Conservation (phyloP, 1,284 basidiomycete genomes). For the Phenoliferia sp. region DNA sequence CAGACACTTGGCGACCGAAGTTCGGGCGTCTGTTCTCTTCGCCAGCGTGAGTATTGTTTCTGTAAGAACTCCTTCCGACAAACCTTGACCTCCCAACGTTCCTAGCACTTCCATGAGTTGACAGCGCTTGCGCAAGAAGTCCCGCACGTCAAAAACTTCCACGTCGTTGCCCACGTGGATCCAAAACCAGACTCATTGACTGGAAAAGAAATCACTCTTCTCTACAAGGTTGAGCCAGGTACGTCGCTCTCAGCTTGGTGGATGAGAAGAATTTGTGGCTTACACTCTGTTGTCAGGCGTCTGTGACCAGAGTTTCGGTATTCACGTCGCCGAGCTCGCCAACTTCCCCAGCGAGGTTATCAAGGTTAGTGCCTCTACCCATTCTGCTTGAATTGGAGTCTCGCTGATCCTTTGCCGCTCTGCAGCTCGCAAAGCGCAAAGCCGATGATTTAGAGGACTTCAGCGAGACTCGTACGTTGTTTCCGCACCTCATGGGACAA, state of each 20-base stretch:
- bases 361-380: constrained; percentile 53
- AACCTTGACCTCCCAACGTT: not conserved
- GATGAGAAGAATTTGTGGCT: not conserved
- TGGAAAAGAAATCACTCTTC: constrained; percentile 71
- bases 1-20: constrained; percentile 86
- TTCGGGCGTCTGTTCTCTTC: constrained; percentile 90
- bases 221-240: constrained; percentile 96
- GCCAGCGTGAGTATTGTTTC: constrained; percentile 53
- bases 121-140: constrained; percentile 85
- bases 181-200: constrained; percentile 56
- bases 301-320: constrained; percentile 94
- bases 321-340: constrained; percentile 93
- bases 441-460: constrained; percentile 96
- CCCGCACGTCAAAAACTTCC: constrained; percentile 83
- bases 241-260: constrained; percentile 28
- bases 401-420: not conserved
- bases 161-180: constrained; percentile 89
- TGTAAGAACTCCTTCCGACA: too few species aligned
- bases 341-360: constrained; percentile 94
- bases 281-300: constrained; percentile 47
- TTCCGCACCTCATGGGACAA: constrained; percentile 43
- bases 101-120: constrained; percentile 81
- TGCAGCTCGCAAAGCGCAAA: constrained; percentile 83
- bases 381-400: not conserved
- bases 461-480: constrained; percentile 13